Evolutionary conservation across 2,329 filamentous ascomycete species (phyloP).

Genomic region (Beauveria varroae): DNA sequence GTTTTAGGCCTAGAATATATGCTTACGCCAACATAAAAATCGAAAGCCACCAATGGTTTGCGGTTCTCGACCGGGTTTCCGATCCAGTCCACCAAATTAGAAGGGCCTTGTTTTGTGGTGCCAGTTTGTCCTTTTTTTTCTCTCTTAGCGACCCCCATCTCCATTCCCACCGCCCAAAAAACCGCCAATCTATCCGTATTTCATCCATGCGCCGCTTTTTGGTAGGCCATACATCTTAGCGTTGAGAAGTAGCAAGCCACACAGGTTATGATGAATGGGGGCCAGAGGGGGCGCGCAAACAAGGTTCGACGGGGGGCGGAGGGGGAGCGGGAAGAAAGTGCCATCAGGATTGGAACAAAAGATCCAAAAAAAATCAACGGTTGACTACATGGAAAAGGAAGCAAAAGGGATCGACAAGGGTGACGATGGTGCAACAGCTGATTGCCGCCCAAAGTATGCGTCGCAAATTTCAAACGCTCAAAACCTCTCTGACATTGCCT

Average conservation of each 20-base stretch:
- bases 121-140: not conserved
- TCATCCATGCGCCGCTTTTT: not conserved
- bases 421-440: not conserved
- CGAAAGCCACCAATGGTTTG: constrained; percentile 10
- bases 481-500: not conserved
- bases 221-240: not conserved
- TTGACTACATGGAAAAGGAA: not conserved
- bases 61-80: constrained; percentile 4
- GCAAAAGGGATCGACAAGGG: not conserved
- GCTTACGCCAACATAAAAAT: constrained; percentile 1
- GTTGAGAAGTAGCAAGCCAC: not conserved
- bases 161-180: not conserved
- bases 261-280: not conserved
- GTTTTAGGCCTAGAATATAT: constrained; percentile 3
- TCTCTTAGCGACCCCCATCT: constrained; percentile 2
- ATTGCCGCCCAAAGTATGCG: not conserved
- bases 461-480: not conserved
- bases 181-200: constrained; percentile 9
- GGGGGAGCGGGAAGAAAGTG: too few species aligned
- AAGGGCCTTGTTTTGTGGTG: constrained; percentile 4
- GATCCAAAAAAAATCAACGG: not conserved
- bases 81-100: not conserved
- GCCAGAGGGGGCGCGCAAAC: not conserved
- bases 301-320: not conserved
- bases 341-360: not conserved